Conservation (phyloP, 495 filamentous ascomycete species). For the Penicillium argentinense region DNA sequence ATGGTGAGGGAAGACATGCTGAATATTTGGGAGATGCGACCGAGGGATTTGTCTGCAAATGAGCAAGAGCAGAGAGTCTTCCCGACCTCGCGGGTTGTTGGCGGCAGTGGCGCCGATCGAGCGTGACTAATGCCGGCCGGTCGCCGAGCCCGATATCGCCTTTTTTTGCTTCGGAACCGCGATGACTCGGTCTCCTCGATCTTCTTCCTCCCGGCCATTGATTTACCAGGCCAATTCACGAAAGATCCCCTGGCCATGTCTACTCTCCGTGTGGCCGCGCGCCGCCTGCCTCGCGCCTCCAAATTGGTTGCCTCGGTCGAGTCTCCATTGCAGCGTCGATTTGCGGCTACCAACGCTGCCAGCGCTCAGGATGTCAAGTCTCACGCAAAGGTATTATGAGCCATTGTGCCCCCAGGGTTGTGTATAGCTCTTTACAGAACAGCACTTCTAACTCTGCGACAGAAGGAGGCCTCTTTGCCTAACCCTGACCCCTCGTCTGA, state of each 20-base stretch:
- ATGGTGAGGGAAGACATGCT: slow-evolving; percentile 18
- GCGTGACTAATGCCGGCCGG: slow-evolving; percentile 25
- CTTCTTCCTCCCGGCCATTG: background rate
- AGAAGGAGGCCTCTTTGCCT: slow-evolving; percentile 65
- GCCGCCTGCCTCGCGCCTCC: slow-evolving; percentile 39
- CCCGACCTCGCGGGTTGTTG: slow-evolving; percentile 3
- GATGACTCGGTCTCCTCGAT: background rate
- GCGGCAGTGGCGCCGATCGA: slow-evolving; percentile 20
- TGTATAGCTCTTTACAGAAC: background rate
- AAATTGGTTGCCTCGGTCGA: slow-evolving; percentile 32
- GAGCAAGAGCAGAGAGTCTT: background rate
- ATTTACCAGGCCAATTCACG: background rate
- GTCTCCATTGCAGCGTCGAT: slow-evolving; percentile 41
- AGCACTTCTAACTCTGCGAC: slow-evolving; percentile 7
- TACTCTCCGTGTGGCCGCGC: slow-evolving; percentile 38
- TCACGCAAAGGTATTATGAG: slow-evolving; percentile 23
- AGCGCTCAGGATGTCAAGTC: slow-evolving; percentile 29
- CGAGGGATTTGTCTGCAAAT: background rate
- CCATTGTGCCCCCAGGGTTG: too few relatives aligned
- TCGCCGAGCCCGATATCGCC: slow-evolving; percentile 42
- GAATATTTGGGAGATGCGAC: slow-evolving; percentile 1
- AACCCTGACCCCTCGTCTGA: slow-evolving; percentile 77
- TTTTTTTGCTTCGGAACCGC: slow-evolving; percentile 19
- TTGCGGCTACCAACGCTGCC: slow-evolving; percentile 28
- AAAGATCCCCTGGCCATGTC: slow-evolving; percentile 10